Percentiles rank a stretch among this genome's conserved stretches.
These are phyloP conservation scores for Alternaria brassicae DNA, from an alignment of 2,329 filamentous ascomycete genomes.

Conservation along the genomic window DNA sequence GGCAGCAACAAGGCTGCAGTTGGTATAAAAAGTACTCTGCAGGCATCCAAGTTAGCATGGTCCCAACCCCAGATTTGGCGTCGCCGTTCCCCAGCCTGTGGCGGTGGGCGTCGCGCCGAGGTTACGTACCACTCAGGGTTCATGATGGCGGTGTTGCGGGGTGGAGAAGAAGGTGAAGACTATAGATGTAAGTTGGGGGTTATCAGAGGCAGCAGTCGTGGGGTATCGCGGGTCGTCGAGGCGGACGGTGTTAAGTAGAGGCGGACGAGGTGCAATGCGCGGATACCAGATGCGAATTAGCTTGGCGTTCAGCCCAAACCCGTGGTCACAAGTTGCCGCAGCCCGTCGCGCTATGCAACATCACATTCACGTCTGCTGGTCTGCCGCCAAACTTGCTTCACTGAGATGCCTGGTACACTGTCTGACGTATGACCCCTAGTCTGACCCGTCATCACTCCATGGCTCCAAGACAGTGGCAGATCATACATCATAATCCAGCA, in stretches of 20 bases:
- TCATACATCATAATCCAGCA: neutral
- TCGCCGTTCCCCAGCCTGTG: conserved; percentile 27
- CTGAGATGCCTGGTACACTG: conserved; percentile 6
- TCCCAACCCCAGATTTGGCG: conserved; percentile 13
- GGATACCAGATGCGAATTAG: conserved; percentile 30
- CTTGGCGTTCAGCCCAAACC: conserved; percentile 27
- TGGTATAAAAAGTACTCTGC: conserved; percentile 33
- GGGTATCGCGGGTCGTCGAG: conserved; percentile 35
- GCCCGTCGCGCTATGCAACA: conserved; percentile 25
- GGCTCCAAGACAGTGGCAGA: neutral
- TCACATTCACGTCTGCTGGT: conserved; percentile 26
- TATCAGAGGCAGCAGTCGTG: conserved; percentile 22
- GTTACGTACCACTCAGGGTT: conserved; percentile 88
- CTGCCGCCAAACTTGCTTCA: conserved; percentile 25
- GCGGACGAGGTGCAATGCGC: conserved; percentile 23
- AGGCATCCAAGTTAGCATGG: conserved; percentile 34
- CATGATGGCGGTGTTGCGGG: conserved; percentile 65
- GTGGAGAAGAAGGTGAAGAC: conserved; percentile 14
- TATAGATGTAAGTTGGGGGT: conserved; percentile 20
- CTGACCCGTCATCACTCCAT: neutral
- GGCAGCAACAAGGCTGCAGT: conserved; percentile 7
- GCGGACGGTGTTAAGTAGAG: conserved; percentile 33
- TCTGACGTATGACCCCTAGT: conserved; percentile 21
- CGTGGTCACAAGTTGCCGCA: conserved; percentile 34
- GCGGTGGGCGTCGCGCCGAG: conserved; percentile 40